Base-by-base conservation (phyloP, 1,284 basidiomycete species). In the Quambalaria eucalypti region DNA sequence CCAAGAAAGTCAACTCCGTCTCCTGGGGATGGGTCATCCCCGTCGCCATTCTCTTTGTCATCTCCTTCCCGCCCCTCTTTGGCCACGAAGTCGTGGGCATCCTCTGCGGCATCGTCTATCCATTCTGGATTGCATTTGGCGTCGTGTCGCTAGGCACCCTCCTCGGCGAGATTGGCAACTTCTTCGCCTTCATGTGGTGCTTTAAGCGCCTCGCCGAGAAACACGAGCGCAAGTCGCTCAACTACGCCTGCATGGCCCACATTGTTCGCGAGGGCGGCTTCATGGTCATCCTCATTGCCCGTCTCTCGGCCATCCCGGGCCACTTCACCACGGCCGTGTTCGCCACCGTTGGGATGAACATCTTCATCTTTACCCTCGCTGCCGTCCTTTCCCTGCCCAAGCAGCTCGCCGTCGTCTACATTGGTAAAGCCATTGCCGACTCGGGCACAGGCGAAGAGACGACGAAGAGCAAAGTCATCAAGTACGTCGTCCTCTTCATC, bases 221-320 rank as follows among this genome's bases (percentile, higher is more conserved):
- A 70, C 77, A 84, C 50, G 87, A 90, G 77, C 78, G 80, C 64
- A 83, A 80, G 28, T 85, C 85, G 56, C 78, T 88, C 33, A 78
- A 80, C 31, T 91, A 90, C 73, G 87, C 83, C 2, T 87, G 86
- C 71, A 80, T 90, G 40, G 85, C 86, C 0, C 81, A 82, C 59
- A 84, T 87, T 39, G 83, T 90, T 4, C 80, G 86, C 5, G 84
- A 87, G 25, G 88, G 88, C 19, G 87, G 87, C 0, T 87, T 90
- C 77, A 82, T 50, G 38, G 48, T 89, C 64, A 84, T 86, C 1
- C 79, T 88, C 28, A 80, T 87, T 42, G 84, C 84, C 6, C 81
- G 87, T 28, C 78, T 87, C 54, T 86, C 84, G 62, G 86, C 85
- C n/a, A 87, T 89, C 31, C 88, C 88, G 0, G 86, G 86, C 2